Evolutionary conservation across 2,329 filamentous ascomycete genomes (phyloP).

Genomic region (Aspergillus sp.): DNA sequence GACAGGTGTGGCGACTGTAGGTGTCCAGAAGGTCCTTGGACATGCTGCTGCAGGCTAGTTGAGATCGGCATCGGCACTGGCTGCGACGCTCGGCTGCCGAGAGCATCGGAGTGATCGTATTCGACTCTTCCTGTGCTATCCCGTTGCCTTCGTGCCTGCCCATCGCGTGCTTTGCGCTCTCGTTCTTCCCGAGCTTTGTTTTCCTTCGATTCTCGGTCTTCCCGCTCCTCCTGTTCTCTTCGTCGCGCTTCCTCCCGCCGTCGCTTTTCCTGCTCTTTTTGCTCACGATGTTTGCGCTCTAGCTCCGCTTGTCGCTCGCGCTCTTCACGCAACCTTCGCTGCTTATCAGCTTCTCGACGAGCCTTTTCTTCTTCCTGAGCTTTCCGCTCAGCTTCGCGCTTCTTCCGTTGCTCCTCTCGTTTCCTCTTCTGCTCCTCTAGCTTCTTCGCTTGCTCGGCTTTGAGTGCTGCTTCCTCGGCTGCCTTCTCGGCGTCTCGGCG

Average conservation of each 20-base stretch:
- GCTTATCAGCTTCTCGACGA: slow-evolving; percentile 81
- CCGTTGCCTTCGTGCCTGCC: slow-evolving; percentile 47
- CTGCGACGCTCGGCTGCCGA: slow-evolving; percentile 58
- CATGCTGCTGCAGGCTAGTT: slow-evolving; percentile 49
- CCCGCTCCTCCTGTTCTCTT: slow-evolving; percentile 67
- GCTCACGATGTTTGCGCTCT: slow-evolving; percentile 79
- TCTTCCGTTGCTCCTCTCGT: slow-evolving; percentile 86
- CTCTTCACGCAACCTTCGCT: slow-evolving; percentile 76
- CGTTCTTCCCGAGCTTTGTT: slow-evolving; percentile 63
- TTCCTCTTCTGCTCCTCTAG: slow-evolving; percentile 77
- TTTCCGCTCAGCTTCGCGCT: slow-evolving; percentile 86
- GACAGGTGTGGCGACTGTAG: slow-evolving; percentile 77
- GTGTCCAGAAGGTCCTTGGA: slow-evolving; percentile 49
- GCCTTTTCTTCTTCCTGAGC: slow-evolving; percentile 85
- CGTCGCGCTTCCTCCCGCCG: slow-evolving; percentile 69
- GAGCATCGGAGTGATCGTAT: slow-evolving; percentile 28
- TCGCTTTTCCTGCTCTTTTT: slow-evolving; percentile 79
- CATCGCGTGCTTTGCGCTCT: slow-evolving; percentile 50
- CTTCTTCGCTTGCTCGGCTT: slow-evolving; percentile 74
- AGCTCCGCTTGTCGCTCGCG: slow-evolving; percentile 80
- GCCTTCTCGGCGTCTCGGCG: slow-evolving; percentile 85
- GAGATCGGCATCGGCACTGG: slow-evolving; percentile 56
- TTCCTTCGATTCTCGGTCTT: slow-evolving; percentile 61
- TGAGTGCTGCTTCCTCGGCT: slow-evolving; percentile 75
- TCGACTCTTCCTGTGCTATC: slow-evolving; percentile 60